Evolutionary conservation across 495 filamentous ascomycete species (phyloP), one percentile per base, ranked within the genome.

Genomic region (Copromyces sp.): DNA sequence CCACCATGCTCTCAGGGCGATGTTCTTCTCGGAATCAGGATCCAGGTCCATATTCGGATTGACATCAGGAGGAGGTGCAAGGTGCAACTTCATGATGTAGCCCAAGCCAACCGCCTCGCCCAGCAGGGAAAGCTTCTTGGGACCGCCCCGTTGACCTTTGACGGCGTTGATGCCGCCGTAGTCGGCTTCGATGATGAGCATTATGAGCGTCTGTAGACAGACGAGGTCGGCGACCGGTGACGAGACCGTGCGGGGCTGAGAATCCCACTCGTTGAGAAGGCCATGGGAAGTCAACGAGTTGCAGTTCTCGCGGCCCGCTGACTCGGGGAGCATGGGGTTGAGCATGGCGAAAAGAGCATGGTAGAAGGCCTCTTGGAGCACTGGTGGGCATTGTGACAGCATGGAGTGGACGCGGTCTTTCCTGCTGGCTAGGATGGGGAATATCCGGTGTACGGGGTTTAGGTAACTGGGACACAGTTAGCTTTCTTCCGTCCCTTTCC

Each of bases 1-100:
- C 81, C 91, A 92, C 91, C 92, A 97, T 68, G 88, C 88, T 44
- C 92, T 87, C 71, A 92, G 82, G 3, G 86, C 87, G 37, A 95
- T 84, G 39, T 89, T 90, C 69, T 91, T 89, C 70, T 92, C 90
- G 9, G 91, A 90, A 78, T 94, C 90, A 6, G 84, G 74, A 78
- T 94, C 91, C 70, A 81, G 73, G 29, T 84, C 81, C 17, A 71
- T 42, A 17, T 75, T 74, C 5, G 74, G 69, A 17, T 35, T 65
- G 35, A 68, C 71, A 1, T 73, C 53, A 11, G 80, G 78, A 39
- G 78, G 70, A 14, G 77, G 75, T 20, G 82, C 79, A 53, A 78
- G 70, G 75, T 89, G 83, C 70, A 92, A 81, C 71, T 86, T 86
- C 78, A 92, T 83, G 5, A 83, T 83, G 71, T 87, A 86, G 0